phyloP scores from a whole-genome alignment of 2,329 filamentous ascomycete genomes.

The Alternaria burnsii region DNA sequence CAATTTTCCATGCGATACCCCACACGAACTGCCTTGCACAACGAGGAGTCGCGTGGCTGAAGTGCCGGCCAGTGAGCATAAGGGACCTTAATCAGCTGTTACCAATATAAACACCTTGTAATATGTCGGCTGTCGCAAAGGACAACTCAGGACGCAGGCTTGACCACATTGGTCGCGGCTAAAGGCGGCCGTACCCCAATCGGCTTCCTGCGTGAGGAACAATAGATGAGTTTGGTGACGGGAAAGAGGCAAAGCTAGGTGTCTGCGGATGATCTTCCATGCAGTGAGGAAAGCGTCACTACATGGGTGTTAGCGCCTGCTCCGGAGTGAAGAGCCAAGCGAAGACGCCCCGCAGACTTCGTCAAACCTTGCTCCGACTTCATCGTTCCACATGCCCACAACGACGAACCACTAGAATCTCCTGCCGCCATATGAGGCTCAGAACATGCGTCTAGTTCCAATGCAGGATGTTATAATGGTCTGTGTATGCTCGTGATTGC shows the following conservation, averaged over 20 bases:
- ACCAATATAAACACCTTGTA: conserved; percentile 14
- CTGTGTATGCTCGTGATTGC: background rate
- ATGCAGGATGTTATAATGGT: too few relatives aligned
- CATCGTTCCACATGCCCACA: conserved; percentile 12
- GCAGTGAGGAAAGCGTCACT: conserved; percentile 1
- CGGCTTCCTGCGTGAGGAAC: background rate
- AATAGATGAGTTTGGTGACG: conserved; percentile 9
- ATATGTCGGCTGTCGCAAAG: conserved; percentile 10
- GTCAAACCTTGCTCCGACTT: conserved; percentile 28
- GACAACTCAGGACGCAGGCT: background rate
- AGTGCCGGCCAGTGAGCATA: conserved; percentile 19
- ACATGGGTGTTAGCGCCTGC: conserved; percentile 20
- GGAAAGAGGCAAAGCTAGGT: conserved; percentile 1
- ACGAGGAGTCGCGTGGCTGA: conserved; percentile 9
- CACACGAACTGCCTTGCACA: conserved; percentile 16
- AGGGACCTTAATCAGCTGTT: background rate
- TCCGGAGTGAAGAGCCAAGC: conserved; percentile 21
- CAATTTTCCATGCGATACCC: conserved; percentile 15
- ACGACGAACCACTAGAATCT: background rate
- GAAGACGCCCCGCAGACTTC: conserved; percentile 12
- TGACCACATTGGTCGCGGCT: conserved; percentile 8
- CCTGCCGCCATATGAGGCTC: background rate
- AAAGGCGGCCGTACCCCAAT: conserved; percentile 2
- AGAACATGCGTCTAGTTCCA: background rate
- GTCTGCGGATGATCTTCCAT: conserved; percentile 8